Evolutionary conservation across 2,329 filamentous ascomycete species (phyloP), one percentile per base, ranked within the genome.

Genomic region (Rutstroemia sydowiana): DNA sequence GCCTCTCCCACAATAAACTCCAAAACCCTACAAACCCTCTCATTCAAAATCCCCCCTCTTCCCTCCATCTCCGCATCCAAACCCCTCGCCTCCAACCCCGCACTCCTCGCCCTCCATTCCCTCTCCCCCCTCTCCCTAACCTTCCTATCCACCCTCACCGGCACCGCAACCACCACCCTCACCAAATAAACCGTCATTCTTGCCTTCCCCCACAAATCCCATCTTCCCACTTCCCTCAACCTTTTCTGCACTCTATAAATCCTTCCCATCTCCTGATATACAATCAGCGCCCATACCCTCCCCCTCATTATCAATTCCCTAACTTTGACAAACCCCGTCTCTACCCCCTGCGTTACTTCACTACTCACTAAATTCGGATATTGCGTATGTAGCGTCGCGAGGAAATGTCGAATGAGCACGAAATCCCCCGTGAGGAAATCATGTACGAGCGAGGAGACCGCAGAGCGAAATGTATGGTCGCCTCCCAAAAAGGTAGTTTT

Each of bases 341-440:
- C 68, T 36, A 71, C 62, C 31, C 63, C 65, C 20, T 66, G 60
- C 9, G 69, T 65, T 5, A 69, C 61, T 32, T 69, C 67, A 39
- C 66, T 62, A 51, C 62, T 68, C 9, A 71, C 61, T 1, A 70
- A 57, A 53, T 68, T 65, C 8, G 69, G 68, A 51, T 70, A 70
- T 49, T 65, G 66, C 6, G 60, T 48, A 41, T 66, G 63, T 5
- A 70, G 55, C 10, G 64, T 61, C 56, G 66, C 64, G 3, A 71
- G 62, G 50, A 65, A 65, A 52, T 62, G 55, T 46, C 68, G 61
- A 20, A 71, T 67, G 13, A 69, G 61, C 2, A 61, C 61, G 51
- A 71, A 70, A 56, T 70, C 68, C 1, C 69, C 69, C 10, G 64
- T 66, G 52, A 71, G 66, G 45, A 71, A 70, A 57, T 71, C 69